phyloP scores from a whole-genome alignment of 768 basidiomycete genomes.

The Termitomyces sp. region DNA sequence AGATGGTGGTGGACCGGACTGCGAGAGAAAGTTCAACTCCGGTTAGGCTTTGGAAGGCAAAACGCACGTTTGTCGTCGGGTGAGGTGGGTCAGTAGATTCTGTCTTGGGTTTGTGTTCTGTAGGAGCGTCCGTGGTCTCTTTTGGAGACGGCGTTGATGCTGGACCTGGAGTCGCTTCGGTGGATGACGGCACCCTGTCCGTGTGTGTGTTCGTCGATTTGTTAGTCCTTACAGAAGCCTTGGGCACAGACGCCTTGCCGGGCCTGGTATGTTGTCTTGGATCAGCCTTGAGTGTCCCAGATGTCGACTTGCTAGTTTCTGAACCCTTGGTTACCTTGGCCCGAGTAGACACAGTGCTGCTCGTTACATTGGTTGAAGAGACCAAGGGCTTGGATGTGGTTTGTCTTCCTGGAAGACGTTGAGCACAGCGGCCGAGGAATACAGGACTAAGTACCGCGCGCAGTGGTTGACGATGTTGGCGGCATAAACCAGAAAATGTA shows the following conservation, averaged over 20 bases:
- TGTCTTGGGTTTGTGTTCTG: background rate
- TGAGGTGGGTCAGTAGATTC: background rate
- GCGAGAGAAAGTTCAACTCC: background rate
- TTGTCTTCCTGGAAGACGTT: constrained; percentile 22
- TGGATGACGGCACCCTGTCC: background rate
- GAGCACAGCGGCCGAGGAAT: constrained; percentile 14
- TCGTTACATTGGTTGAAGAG: background rate
- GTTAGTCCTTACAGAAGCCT: background rate
- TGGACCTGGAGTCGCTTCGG: background rate
- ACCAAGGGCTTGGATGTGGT: constrained; percentile 17
- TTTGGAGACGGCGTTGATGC: background rate
- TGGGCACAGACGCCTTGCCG: background rate
- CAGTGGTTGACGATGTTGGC: constrained; percentile 1
- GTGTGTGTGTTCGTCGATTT: background rate
- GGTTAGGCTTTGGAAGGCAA: background rate
- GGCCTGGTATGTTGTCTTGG: background rate
- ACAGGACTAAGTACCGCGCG: constrained; percentile 19
- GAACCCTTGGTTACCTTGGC: constrained; percentile 1
- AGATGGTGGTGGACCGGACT: constrained; percentile 4
- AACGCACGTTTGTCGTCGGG: background rate
- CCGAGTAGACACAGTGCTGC: constrained; percentile 6
- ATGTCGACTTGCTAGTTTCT: background rate
- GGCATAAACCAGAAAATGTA: background rate
- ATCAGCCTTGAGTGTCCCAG: background rate
- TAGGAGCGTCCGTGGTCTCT: background rate